Base-by-base conservation (phyloP, 257 asterid genomes). In the Rehmannia glutinosa region DNA sequence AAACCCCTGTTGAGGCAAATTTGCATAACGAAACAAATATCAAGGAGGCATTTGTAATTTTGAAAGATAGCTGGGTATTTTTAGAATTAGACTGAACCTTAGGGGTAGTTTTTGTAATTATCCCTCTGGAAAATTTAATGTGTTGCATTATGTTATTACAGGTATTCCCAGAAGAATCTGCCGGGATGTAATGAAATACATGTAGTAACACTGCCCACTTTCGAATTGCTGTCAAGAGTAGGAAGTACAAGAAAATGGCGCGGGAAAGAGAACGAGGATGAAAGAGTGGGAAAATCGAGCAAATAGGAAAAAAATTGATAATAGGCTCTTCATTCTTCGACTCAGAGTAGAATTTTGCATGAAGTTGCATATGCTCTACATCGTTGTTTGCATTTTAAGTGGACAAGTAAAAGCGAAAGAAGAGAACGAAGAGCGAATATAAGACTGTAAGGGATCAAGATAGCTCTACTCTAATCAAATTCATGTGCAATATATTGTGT, bases 81-180 rank as follows among this genome's bases (percentile, higher is more conserved):
- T 19, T 42, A 19, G 4, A 16, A 42, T 42, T 12, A 42, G 15
- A 42, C n/a, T 4, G 15, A 42, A 42, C 49, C 5, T 42, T 6
- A 2, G n/a, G 49, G 49, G 11, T 19, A 15, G 7, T 57, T 50
- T 64, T n/a, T n/a, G n/a, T n/a, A n/a, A n/a, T n/a, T n/a, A n/a
- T n/a, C n/a, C n/a, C n/a, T n/a, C n/a, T n/a, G n/a, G n/a, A n/a
- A n/a, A n/a, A n/a, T n/a, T n/a, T 19, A 1, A 27, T 47, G 17
- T 21, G 23, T 17, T 41, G 23, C 20, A 16, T 35, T 43, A 13
- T 53, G 36, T 47, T 62, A 7, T 54, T 56, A 56, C 73, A 75
- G 78, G 73, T 20, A 42, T 9, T 25, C 62, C 69, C 60, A 3
- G 57, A 53, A 20, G 80, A 64, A 45, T 50, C 75, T 13, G 24